Base-by-base conservation (phyloP, 495 filamentous ascomycete species). In the Ramalina intermedia region DNA sequence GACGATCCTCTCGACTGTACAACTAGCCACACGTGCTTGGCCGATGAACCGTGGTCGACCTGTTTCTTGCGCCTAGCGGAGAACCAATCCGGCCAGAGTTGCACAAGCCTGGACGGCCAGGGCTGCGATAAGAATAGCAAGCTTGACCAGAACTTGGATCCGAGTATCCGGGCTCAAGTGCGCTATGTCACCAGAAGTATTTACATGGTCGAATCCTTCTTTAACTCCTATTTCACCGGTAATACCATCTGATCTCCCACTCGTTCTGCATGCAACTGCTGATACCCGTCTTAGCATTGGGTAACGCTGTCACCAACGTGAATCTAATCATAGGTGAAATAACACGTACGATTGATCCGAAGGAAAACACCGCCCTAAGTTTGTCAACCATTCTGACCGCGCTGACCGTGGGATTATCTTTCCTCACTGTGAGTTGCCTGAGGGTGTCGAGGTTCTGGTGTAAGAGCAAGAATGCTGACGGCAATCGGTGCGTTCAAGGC, bases 121-220 rank as follows among this genome's bases (percentile, higher is more conserved):
- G 17, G 14, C 8, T 49, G 47, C 29, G 37, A 16, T 13, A 49
- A 38, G 13, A 38, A 49, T 26, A 18, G 17, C 9, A 26, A 40
- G 21, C 7, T 41, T 8, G 44, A 47, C 44, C 33, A 27, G 5
- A 37, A 16, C 38, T 23, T 54, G 18, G 24, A 20, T 33, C 47
- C 47, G 4, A 50, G 41, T 38, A 54, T 50, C 26, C 2, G 37
- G 17, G 40, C 48, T 13, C 47, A 50, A 39, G 47, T 50, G 18
- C 41, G 52, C 9, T 46, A 46, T 45, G 37, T 49, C n/a, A 20
- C 43, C 12, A 45, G 29, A 16, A 50, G 36, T 17, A 54, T 54
- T n/a, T 49, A 50, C 29, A 48, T 41, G 13, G 39, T 50, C 2
- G 36, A 49, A 23, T 18, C 21, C 35, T 54, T 53, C 26, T 53